Base-by-base conservation (phyloP, 306 rosid genomes). In the Dalbergia cochinchinensis region DNA sequence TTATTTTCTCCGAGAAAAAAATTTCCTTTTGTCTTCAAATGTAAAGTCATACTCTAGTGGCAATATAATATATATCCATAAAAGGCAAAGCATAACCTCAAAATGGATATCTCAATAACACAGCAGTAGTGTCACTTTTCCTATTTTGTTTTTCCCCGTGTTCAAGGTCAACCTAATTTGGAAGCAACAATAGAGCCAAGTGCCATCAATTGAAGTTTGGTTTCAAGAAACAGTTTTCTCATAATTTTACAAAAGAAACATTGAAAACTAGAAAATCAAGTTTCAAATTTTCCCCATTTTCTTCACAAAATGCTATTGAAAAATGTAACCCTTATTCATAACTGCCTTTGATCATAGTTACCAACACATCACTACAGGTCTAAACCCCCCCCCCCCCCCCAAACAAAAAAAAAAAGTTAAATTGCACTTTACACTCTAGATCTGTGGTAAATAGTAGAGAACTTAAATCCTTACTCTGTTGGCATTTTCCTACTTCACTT, bases 91-190 rank as follows among this genome's bases (percentile, higher is more conserved):
- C 66, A 69, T 35, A 60, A 6, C 69, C 37, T 20, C n/a, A 65
- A 62, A 19, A 66, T 15, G 18, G 18, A 37, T 42, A 16, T 11
- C 54, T 65, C 74, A 14, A 14, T 37, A 41, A 37, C 13, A 42
- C 65, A 9, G 14, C 35, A 47, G 19, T 33, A 58, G 14, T 14
- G 65, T 60, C 61, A 5, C 60, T 22, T 18, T 18, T 26, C 5
- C 4, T 0, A 19, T 57, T 19, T 31, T n/a, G 5, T 31, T 75
- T 37, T 31, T 26, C 37, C 11, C 22, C 22, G 18, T n/a, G 65
- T 63, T 26, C 47, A 62, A 78, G 35, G 51, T 20, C 58, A 77
- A 16, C 60, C 47, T 15, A 69, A 67, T 22, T 37, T 35, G 41
- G 20, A 48, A 69, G 19, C 18, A 14, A 57, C 75, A 7, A 31